A percentile compares a stretch with the other conserved stretches of the same genome.
Conservation (phyloP, 2,329 filamentous ascomycete species). For the Penicillium palitans region DNA sequence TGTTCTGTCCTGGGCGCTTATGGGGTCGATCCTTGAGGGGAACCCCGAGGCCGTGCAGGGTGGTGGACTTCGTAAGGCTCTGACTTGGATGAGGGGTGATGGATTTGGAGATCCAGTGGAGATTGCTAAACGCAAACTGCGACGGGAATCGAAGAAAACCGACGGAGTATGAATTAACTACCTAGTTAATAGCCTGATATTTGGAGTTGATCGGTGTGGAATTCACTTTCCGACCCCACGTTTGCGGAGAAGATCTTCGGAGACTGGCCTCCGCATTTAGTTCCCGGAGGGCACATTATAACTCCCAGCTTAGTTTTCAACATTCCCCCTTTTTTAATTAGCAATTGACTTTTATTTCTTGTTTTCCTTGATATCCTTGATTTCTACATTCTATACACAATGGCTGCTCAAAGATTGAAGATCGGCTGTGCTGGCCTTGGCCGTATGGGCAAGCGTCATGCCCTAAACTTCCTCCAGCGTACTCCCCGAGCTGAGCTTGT, state of each 20-base stretch:
- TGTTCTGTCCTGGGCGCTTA: constrained; percentile 72
- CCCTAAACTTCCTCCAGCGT: constrained; percentile 50
- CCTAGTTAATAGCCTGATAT: not conserved
- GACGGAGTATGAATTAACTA: not conserved
- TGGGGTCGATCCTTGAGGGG: constrained; percentile 75
- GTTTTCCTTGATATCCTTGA: not conserved
- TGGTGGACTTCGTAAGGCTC: constrained; percentile 65
- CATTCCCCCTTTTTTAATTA: not conserved
- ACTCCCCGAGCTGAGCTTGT: constrained; percentile 53
- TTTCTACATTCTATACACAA: constrained; percentile 10
- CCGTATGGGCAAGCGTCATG: constrained; percentile 54
- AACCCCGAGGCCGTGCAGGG: constrained; percentile 69
- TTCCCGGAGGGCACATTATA: not conserved
- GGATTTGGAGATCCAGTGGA: constrained; percentile 70
- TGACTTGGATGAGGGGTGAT: constrained; percentile 73
- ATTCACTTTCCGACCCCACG: constrained; percentile 24
- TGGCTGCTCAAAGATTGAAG: constrained; percentile 40
- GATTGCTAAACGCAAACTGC: constrained; percentile 39
- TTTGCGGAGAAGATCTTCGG: constrained; percentile 16
- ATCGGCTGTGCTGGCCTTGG: constrained; percentile 53
- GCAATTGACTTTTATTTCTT: not conserved
- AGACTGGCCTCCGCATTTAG: constrained; percentile 21
- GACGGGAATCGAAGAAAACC: constrained; percentile 33
- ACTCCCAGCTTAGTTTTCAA: not conserved
- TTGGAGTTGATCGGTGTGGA: constrained; percentile 11